phyloP scores from a whole-genome alignment of 768 basidiomycete species.

The Leucocoprinus sp. region DNA sequence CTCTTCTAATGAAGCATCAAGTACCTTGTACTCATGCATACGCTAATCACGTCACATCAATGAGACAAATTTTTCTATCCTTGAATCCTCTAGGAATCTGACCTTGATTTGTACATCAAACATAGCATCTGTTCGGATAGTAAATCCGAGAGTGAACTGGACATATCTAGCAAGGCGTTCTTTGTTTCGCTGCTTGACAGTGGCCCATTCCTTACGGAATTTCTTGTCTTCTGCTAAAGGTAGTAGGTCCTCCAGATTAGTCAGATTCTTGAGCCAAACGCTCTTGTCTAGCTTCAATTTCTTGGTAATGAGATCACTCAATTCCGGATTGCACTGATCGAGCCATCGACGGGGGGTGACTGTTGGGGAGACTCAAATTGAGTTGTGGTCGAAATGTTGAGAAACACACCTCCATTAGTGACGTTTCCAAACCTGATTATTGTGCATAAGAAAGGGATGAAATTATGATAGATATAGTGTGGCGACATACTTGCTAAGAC shows the following conservation, averaged over 20 bases:
- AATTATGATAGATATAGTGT: not conserved
- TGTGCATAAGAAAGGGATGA: constrained; percentile 7
- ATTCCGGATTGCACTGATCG: constrained; percentile 87
- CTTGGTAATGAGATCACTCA: constrained; percentile 78
- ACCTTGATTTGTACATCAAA: constrained; percentile 92
- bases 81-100: too few relatives aligned
- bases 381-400: not conserved
- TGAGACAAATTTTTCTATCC: not conserved
- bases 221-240: constrained; percentile 60
- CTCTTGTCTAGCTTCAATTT: constrained; percentile 68
- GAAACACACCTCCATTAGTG: constrained; percentile 79
- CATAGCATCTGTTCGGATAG: constrained; percentile 67
- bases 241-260: constrained; percentile 70
- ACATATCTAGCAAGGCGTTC: constrained; percentile 76
- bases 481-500: constrained; percentile 70
- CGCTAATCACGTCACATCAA: constrained; percentile 42
- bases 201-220: constrained; percentile 77
- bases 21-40: constrained; percentile 87
- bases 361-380: constrained; percentile 17
- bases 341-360: constrained; percentile 94
- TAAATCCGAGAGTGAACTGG: constrained; percentile 60
- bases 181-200: constrained; percentile 87
- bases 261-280: constrained; percentile 81
- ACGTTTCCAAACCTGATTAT: constrained; percentile 67
- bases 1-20: not conserved